Percentiles rank a stretch among this genome's conserved stretches.
phyloP scores from a whole-genome alignment of 495 filamentous ascomycete species.

The Margaritispora aquatica region DNA sequence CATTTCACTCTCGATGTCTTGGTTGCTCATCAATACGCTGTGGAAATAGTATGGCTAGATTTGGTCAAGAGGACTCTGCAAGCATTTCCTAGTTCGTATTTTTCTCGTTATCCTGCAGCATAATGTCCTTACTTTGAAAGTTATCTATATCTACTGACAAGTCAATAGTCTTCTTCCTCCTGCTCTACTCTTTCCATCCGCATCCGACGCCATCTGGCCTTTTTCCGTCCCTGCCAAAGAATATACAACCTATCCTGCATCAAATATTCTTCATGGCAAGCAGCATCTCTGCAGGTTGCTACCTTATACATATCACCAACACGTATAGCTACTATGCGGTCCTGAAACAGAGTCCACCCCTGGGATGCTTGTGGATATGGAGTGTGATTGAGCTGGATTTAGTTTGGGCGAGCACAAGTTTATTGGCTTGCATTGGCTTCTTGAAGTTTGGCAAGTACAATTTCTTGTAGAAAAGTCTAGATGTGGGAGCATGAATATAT shows the following conservation, averaged over 20 bases:
- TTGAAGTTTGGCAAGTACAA: constrained; percentile 67
- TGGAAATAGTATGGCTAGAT: constrained; percentile 52
- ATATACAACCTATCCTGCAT: constrained; percentile 39
- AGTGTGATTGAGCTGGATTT: constrained; percentile 82
- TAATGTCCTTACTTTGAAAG: neutral
- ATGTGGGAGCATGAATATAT: too few relatives aligned
- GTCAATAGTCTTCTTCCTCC: constrained; percentile 48
- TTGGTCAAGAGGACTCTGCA: constrained; percentile 47
- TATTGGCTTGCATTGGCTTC: constrained; percentile 55
- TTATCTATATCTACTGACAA: too few relatives aligned
- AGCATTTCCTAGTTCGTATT: constrained; percentile 41
- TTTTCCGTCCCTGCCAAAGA: constrained; percentile 36
- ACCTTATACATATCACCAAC: constrained; percentile 77
- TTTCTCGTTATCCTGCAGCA: too few relatives aligned
- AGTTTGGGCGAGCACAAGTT: constrained; percentile 53
- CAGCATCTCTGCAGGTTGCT: constrained; percentile 56
- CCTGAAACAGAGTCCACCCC: constrained; percentile 84
- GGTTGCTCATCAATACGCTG: constrained; percentile 85
- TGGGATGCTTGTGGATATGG: constrained; percentile 96
- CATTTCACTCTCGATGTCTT: constrained; percentile 86
- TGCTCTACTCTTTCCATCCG: constrained; percentile 55
- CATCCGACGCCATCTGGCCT: constrained; percentile 36
- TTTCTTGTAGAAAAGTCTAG: constrained; percentile 7
- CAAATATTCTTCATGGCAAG: constrained; percentile 56
- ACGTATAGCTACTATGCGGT: constrained; percentile 72